These are phyloP conservation scores for Nothophoma quercina DNA, from an alignment of 2,329 filamentous ascomycete species.

Conservation along the genomic window DNA sequence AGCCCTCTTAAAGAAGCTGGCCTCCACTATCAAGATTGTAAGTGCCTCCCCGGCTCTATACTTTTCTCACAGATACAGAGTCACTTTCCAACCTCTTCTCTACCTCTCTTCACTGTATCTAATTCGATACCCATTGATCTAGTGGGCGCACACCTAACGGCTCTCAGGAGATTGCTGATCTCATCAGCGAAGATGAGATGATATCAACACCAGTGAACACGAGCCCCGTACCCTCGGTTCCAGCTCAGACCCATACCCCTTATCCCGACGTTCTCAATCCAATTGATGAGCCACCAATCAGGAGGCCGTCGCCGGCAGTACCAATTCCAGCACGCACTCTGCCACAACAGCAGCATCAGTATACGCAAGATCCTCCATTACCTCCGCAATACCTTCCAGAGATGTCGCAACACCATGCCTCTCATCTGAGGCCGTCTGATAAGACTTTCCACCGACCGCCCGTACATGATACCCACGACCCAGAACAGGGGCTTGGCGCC, in stretches of 20 bases:
- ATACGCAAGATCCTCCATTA: not conserved
- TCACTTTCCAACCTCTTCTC: too few relatives aligned
- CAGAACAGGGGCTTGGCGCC: not conserved
- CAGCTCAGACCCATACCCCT: not conserved
- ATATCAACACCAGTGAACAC: not conserved
- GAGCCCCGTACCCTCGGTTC: not conserved
- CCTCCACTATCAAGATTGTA: slow-evolving; percentile 16
- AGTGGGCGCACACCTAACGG: not conserved
- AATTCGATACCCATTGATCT: not conserved
- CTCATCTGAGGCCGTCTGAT: not conserved
- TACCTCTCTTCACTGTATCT: not conserved
- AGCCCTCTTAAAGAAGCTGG: slow-evolving; percentile 26
- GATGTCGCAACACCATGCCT: not conserved
- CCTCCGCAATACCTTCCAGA: not conserved
- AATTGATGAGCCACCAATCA: slow-evolving; percentile 1
- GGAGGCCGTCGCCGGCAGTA: not conserved
- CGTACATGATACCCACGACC: not conserved
- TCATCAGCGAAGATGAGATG: slow-evolving; percentile 25
- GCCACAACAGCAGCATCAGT: not conserved
- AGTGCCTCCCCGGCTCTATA: not conserved
- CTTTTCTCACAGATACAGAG: not conserved
- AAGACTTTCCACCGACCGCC: not conserved
- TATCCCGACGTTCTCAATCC: slow-evolving; percentile 15
- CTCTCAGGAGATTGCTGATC: slow-evolving; percentile 24
- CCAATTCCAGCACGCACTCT: not conserved